These are phyloP conservation scores for Chiua virens DNA, from an alignment of 768 basidiomycete genomes.

Conservation along the genomic window DNA sequence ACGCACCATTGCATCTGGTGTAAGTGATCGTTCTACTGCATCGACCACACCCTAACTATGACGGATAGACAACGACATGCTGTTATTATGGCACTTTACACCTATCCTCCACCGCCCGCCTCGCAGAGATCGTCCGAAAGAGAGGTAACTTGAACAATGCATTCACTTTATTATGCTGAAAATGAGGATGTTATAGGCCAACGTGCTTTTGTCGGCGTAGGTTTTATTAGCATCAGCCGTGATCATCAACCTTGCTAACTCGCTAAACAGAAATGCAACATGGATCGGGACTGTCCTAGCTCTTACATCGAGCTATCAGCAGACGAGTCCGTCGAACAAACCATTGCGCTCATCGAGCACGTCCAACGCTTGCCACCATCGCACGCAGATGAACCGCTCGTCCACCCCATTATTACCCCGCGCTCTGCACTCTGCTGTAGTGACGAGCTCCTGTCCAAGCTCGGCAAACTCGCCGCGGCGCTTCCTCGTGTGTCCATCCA, in stretches of 20 bases:
- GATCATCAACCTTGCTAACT: slow-evolving; percentile 7
- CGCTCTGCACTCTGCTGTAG: slow-evolving; percentile 92
- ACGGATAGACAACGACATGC: too few species aligned
- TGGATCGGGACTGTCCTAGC: slow-evolving; percentile 60
- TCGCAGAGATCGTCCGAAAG: slow-evolving; percentile 49
- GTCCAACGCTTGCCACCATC: slow-evolving; percentile 53
- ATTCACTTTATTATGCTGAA: slow-evolving; percentile 2
- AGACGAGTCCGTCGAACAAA: slow-evolving; percentile 55
- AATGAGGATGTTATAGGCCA: slow-evolving; percentile 51
- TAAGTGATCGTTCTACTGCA: too few species aligned
- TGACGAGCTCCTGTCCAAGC: slow-evolving; percentile 51
- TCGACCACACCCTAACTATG: too few species aligned
- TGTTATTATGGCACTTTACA: too few species aligned
- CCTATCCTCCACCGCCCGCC: too few species aligned
- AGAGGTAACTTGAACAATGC: slow-evolving; percentile 40
- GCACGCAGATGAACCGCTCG: slow-evolving; percentile 48
- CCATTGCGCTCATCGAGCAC: slow-evolving; percentile 61
- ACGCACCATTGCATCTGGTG: too few species aligned
- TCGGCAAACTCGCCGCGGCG: slow-evolving; percentile 56
- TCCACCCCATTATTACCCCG: slow-evolving; percentile 89
- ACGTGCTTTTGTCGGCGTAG: slow-evolving; percentile 80
- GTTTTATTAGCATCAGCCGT: slow-evolving; percentile 15
- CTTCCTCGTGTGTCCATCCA: slow-evolving; percentile 72
- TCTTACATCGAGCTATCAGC: slow-evolving; percentile 65
- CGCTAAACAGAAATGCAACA: slow-evolving; percentile 28